Conservation (phyloP, 768 basidiomycete species). For the Boletus bicolor region DNA sequence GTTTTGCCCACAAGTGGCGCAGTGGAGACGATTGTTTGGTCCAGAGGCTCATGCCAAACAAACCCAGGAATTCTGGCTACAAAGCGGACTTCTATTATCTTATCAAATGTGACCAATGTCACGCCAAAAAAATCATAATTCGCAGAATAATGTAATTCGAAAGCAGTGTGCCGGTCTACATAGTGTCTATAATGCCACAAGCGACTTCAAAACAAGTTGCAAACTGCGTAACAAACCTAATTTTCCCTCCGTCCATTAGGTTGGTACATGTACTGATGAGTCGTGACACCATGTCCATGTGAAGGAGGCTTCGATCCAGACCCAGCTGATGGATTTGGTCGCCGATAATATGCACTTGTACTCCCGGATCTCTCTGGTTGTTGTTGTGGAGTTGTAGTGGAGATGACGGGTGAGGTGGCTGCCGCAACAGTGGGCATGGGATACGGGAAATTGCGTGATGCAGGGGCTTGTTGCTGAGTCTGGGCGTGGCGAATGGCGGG, state of each 20-base stretch:
- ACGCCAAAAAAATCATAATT: conserved; percentile 9
- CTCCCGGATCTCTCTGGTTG: conserved; percentile 27
- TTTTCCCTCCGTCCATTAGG: conserved; percentile 39
- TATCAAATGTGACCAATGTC: conserved; percentile 19
- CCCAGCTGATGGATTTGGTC: conserved; percentile 31
- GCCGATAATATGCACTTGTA: conserved; percentile 54
- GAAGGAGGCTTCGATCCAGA: conserved; percentile 25
- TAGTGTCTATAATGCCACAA: conserved; percentile 3
- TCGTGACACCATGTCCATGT: conserved; percentile 25
- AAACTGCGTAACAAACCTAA: conserved; percentile 8
- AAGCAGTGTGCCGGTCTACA: conserved; percentile 1
- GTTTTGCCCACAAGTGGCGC: conserved; percentile 20
- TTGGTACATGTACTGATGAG: conserved; percentile 46
- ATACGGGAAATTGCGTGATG: conserved; percentile 47
- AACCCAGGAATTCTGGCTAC: background rate
- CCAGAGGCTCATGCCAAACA: conserved; percentile 28
- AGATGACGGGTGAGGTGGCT: conserved; percentile 54
- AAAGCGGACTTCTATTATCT: background rate
- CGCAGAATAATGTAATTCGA: conserved; percentile 17
- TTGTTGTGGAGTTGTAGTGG: conserved; percentile 39
- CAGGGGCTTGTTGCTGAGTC: conserved; percentile 27
- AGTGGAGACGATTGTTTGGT: conserved; percentile 20
- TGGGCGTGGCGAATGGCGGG: conserved; percentile 32
- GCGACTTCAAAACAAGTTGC: conserved; percentile 5
- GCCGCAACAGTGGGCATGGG: conserved; percentile 74